Percentiles rank a stretch among this genome's conserved stretches.
Evolutionary conservation across 257 asterid genomes (phyloP).

Genomic region (Rehmannia glutinosa): DNA sequence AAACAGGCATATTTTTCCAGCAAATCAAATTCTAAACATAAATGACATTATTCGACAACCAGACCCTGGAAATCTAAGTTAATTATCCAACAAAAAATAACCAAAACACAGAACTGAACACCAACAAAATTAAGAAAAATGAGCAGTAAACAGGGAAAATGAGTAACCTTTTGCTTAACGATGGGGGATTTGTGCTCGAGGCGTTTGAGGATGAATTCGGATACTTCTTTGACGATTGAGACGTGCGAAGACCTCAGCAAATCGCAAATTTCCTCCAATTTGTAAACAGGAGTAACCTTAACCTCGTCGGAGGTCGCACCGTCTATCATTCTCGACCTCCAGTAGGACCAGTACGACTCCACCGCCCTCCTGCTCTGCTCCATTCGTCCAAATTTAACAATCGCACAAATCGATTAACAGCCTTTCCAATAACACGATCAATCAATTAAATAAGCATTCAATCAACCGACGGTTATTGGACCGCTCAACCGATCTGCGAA

Average conservation of each 20-base stretch:
- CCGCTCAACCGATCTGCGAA: too few species aligned
- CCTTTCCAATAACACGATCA: not conserved
- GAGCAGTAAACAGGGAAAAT: too few species aligned
- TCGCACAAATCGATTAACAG: too few species aligned
- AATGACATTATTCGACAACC: not conserved
- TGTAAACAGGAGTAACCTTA: constrained; percentile 94
- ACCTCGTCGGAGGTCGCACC: constrained; percentile 93
- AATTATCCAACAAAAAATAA: not conserved
- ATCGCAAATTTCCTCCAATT: constrained; percentile 89
- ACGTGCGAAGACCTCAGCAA: constrained; percentile 77
- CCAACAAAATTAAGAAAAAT: not conserved
- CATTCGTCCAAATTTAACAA: constrained; percentile 33
- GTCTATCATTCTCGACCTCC: constrained; percentile 88
- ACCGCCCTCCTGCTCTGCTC: constrained; percentile 98
- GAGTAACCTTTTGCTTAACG: constrained; percentile 74
- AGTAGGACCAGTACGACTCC: constrained; percentile 55
- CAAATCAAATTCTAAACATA: not conserved
- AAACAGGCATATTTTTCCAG: not conserved
- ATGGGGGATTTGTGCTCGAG: constrained; percentile 92
- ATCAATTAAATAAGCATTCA: not conserved
- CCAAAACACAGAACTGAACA: not conserved
- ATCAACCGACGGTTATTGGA: not conserved
- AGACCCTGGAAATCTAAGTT: not conserved
- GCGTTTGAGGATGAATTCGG: constrained; percentile 88
- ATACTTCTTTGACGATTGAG: constrained; percentile 77